Base-by-base conservation (phyloP, 2,329 filamentous ascomycete genomes). In the Nectriaceae sp. region DNA sequence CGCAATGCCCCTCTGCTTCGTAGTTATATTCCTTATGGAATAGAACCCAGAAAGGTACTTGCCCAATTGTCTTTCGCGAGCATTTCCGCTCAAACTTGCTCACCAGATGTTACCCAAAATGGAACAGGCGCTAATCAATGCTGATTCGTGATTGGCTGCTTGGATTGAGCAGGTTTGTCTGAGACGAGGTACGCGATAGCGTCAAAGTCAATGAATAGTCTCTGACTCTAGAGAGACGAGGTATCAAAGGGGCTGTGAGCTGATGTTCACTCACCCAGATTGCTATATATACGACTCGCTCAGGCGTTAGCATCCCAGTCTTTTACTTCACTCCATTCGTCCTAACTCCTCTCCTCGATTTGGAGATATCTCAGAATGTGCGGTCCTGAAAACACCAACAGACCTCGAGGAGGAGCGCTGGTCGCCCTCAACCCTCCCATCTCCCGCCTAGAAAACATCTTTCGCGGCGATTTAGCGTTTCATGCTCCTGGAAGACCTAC, bases 341-440 rank as follows among this genome's bases (percentile, higher is more conserved):
- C 24, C 13, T 29, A 13, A 29, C 13, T 13, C 24, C 13, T 29
- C 13, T 15, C 21, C 3, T 43, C 22, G 21, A 44, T 24, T 36
- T 21, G 18, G 16, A 31, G 22, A 26, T 18, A 42, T 6, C 22
- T 40, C 44, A 62, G 11, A 33, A 78, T 78, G 75, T 78, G 75
- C 52, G 74, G 75, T 37, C 69, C 69, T 4, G 68, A 76, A 42
- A 67, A 56, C 46, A 67, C 69, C 11, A 66, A 70, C 47, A 62
- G 68, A 40, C 71, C 74, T 10, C 67, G 69, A 33, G 74, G 75
- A 48, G 75, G 75, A 26, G 75, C 75, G 15, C 67, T 78, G 42
- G 75, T 67, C 6, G 72, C 75, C 5, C 69, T 78, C 39, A 69
- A 60, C 16, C 65, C 67, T 33, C 60, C 63, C 63, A 10, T 54